Percentiles rank a stretch among this genome's conserved stretches.
phyloP scores from a whole-genome alignment of 306 rosid genomes.

The Datisca glomerata region DNA sequence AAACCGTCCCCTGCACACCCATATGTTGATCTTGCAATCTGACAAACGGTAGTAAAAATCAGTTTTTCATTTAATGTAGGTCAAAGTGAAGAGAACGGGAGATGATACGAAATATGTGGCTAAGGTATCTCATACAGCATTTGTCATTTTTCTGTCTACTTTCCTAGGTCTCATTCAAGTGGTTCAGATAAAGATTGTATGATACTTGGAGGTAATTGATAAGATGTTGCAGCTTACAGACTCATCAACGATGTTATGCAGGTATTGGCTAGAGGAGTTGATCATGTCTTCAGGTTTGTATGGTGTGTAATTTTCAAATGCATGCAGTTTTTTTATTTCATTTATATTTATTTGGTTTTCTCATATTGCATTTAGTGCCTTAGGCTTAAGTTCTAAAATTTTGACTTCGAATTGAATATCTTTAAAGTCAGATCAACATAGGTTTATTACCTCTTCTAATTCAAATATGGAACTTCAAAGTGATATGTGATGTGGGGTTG shows the following conservation, averaged over 20 bases:
- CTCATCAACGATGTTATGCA: conserved; percentile 33
- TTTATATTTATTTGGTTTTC: neutral
- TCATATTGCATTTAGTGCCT: no score
- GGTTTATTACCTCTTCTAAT: neutral
- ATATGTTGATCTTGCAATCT: no score
- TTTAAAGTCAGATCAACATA: no score
- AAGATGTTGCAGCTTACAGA: conserved; percentile 16
- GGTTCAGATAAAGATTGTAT: conserved; percentile 6
- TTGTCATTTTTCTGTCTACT: conserved; percentile 1
- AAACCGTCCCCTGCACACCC: no score
- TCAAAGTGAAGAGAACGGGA: conserved; percentile 93
- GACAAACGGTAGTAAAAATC: no score
- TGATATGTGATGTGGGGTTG: no score
- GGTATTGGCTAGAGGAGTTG: conserved; percentile 93
- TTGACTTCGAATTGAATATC: neutral
- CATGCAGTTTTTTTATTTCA: conserved; percentile 3
- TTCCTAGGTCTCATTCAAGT: conserved; percentile 1
- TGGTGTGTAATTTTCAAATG: no score
- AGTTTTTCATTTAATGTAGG: no score
- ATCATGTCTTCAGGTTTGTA: conserved; percentile 87
- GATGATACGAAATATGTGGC: conserved; percentile 97
- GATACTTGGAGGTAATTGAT: conserved; percentile 2
- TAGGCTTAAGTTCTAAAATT: neutral
- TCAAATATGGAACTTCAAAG: neutral
- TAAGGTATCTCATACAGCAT: conserved; percentile 46